Evolutionary conservation across 352 stramenopile species (phyloP), one percentile per base, ranked within the genome.

Genomic region (Pythium periplocum): DNA sequence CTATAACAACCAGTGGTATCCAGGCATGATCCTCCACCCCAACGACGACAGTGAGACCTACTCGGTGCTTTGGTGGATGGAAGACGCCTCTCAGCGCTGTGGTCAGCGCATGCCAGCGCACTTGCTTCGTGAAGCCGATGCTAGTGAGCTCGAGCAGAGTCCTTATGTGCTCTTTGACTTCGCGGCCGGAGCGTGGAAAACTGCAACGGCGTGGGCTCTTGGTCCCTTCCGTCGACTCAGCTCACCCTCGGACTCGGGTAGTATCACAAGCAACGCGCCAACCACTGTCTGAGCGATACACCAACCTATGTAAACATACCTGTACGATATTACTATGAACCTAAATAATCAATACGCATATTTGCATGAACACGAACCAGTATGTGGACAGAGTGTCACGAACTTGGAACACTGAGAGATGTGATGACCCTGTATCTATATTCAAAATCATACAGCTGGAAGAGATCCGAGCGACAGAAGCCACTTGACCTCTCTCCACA

Each of bases 31-130:
- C 39, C 63, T 89, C 45, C 69, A 87, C 37, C 68, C 65, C 47
- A 87, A 88, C 45, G 61, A 66, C 44, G 71, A 78, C 50, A 51
- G 47, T 4, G 68, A 69, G n/a, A 81, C 68, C 11, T 92, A 92
- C 66, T 85, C 82, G 43, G 75, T 92, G 35, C 45, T 90, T 8
- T 92, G 82, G 82, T 92, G 82, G 78, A 78, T 86, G 59, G 70
- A 84, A 34, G 75, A 88, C 64, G 86, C 87, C 57, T 90, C 78
- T 9, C 82, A 92, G 62, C 75, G 82, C 11, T 87, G 83, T 55
- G 66, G 72, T 4, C 76, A 86, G 53, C 64, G 65, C 10, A 78
- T 80, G 50, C 60, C 69, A n/a, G 65, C 55, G 31, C 55, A 75
- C 26, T 59, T 83, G 50, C 59, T 90, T n/a, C 76, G 79, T 31